Conservation (phyloP, 2,329 filamentous ascomycete genomes). For the Pseudogymnoascus sp. region DNA sequence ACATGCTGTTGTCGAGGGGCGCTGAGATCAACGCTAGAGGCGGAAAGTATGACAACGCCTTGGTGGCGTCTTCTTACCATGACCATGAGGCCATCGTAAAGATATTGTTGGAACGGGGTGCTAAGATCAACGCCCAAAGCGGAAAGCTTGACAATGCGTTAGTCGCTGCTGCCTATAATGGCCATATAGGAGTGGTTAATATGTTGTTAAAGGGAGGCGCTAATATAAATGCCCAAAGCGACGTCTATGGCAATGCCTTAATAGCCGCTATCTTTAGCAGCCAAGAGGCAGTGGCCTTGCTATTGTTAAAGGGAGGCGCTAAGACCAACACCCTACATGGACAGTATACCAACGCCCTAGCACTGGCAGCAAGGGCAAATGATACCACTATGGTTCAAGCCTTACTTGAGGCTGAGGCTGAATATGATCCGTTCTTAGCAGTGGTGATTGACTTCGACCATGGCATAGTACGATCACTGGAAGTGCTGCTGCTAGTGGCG, state of each 20-base stretch:
- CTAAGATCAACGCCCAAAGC: not conserved
- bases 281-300: constrained; percentile 29
- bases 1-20: not conserved
- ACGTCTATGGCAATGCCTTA: constrained; percentile 10
- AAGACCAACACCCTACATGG: constrained; percentile 12
- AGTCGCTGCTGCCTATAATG: not conserved
- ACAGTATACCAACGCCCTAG: constrained; percentile 1
- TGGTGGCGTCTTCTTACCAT: too few species aligned
- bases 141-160: not conserved
- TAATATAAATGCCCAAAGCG: constrained; percentile 12
- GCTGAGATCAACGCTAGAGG: not conserved
- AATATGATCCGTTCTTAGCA: not conserved
- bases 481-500: not conserved
- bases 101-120: too few species aligned
- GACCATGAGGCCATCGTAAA: too few species aligned
- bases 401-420: constrained; percentile 15
- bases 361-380: constrained; percentile 14
- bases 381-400: constrained; percentile 27
- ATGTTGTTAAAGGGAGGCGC: constrained; percentile 17
- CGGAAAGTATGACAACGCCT: not conserved
- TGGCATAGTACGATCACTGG: not conserved
- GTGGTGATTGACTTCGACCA: not conserved
- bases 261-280: constrained; percentile 7
- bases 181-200: constrained; percentile 30
- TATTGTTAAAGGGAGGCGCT: constrained; percentile 16